Evolutionary conservation across 1,139 yeast genomes (phyloP).

Genomic region (Hansenula lynferdii): DNA sequence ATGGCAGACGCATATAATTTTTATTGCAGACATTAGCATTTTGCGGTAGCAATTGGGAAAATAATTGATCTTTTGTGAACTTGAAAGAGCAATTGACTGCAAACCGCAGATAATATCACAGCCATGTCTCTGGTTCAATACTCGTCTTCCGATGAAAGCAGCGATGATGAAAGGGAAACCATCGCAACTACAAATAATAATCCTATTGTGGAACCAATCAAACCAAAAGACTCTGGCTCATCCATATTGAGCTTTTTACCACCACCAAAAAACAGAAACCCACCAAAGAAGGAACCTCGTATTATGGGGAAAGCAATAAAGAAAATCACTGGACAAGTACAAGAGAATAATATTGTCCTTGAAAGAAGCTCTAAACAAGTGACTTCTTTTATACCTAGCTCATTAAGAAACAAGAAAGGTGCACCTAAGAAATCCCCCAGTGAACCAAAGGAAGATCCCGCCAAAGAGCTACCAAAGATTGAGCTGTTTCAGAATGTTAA

Average conservation of each 20-base stretch:
- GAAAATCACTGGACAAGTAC: slow-evolving; percentile 8
- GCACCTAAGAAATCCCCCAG: no score
- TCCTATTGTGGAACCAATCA: no score
- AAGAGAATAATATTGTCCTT: slow-evolving; percentile 12
- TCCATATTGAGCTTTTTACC: slow-evolving; percentile 22
- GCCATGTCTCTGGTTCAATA: slow-evolving; percentile 2
- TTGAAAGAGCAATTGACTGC: no score
- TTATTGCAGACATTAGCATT: neutral
- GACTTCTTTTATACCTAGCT: slow-evolving; percentile 19
- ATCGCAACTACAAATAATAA: neutral
- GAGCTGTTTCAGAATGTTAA: neutral
- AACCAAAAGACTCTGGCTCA: neutral
- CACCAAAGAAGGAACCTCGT: slow-evolving; percentile 8
- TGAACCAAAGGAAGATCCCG: no score
- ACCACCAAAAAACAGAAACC: slow-evolving; percentile 16
- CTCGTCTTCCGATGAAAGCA: slow-evolving; percentile 1
- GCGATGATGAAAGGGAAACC: neutral
- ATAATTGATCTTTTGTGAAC: no score
- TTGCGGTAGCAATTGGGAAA: no score
- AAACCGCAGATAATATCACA: neutral
- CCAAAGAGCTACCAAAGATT: neutral
- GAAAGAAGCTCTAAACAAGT: slow-evolving; percentile 10
- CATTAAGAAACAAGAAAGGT: slow-evolving; percentile 3
- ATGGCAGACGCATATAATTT: neutral
- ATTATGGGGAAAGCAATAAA: slow-evolving; percentile 15